Conservation (phyloP, 202 grass and related monocot genomes). For the Saccharum hybrid region DNA sequence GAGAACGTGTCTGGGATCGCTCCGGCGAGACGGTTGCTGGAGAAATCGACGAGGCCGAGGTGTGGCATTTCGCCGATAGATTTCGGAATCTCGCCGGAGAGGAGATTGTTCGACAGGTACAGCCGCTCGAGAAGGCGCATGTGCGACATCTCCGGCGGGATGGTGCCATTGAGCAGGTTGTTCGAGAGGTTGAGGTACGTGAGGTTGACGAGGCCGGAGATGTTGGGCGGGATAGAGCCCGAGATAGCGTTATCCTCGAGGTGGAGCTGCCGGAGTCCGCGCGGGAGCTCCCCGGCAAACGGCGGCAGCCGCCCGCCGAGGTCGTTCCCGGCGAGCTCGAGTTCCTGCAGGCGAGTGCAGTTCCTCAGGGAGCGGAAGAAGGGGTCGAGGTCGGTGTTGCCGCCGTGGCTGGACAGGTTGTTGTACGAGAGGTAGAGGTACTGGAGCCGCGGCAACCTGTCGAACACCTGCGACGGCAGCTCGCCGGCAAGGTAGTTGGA, state of each 20-base stretch:
- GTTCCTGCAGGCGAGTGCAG: conserved; percentile 64
- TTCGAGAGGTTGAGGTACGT: conserved; percentile 65
- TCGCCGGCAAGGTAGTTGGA: conserved; percentile 61
- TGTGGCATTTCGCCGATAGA: conserved; percentile 44
- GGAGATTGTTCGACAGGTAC: conserved; percentile 59
- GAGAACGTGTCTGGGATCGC: conserved; percentile 62
- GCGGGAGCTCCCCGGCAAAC: conserved; percentile 34
- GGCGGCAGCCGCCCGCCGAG: conserved; percentile 54
- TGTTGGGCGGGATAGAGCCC: conserved; percentile 56
- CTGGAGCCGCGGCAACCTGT: conserved; percentile 51
- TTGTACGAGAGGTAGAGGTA: conserved; percentile 72
- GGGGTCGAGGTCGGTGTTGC: conserved; percentile 59
- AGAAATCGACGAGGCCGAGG: conserved; percentile 68
- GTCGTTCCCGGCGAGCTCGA: conserved; percentile 65
- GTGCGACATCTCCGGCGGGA: conserved; percentile 54
- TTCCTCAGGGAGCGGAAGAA: conserved; percentile 59
- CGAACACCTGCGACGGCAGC: conserved; percentile 57
- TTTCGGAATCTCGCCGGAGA: conserved; percentile 53
- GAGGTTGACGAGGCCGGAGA: conserved; percentile 64
- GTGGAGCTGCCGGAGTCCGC: conserved; percentile 51
- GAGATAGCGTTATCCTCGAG: conserved; percentile 62
- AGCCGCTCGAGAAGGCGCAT: conserved; percentile 55
- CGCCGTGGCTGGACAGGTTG: conserved; percentile 60
- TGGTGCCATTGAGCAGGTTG: conserved; percentile 58
- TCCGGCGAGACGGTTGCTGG: conserved; percentile 52